Evolutionary conservation across 805 yeast species (phyloP).

Genomic region (Suhomyces tanzawaensis): DNA sequence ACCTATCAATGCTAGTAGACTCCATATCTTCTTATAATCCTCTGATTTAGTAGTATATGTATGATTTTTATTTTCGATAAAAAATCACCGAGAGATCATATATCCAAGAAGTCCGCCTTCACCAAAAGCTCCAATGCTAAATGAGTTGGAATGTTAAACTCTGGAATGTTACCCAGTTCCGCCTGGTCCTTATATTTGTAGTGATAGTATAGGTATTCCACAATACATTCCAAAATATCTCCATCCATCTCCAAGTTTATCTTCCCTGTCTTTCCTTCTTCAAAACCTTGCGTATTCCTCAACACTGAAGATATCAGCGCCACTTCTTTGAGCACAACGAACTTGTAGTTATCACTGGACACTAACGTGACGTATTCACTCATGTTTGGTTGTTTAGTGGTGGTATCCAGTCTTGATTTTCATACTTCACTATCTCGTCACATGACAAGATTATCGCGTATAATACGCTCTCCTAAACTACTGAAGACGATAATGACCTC

Average conservation of each 20-base stretch:
- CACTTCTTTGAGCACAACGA: conserved; percentile 64
- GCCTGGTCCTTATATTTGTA: conserved; percentile 58
- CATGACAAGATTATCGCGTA: not conserved
- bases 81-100: conserved; percentile 22
- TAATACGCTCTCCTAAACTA: not conserved
- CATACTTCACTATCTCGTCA: not conserved
- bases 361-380: conserved; percentile 56
- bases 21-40: no score
- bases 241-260: conserved; percentile 68
- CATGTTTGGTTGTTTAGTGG: not conserved
- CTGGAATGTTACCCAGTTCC: conserved; percentile 63
- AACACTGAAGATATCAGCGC: conserved; percentile 68
- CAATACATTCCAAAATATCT: conserved; percentile 69
- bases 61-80: not conserved
- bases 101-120: conserved; percentile 88
- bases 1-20: no score
- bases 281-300: conserved; percentile 49
- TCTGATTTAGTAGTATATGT: no score
- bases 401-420: no score
- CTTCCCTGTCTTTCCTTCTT: conserved; percentile 58
- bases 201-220: conserved; percentile 81
- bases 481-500: conserved; percentile 14
- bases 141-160: conserved; percentile 89
- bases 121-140: conserved; percentile 87
- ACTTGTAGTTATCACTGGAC: conserved; percentile 69